Percentiles rank a stretch among this genome's conserved stretches.
Evolutionary conservation across 257 asterid genomes (phyloP).

Genomic region (Solanum etuberosum): DNA sequence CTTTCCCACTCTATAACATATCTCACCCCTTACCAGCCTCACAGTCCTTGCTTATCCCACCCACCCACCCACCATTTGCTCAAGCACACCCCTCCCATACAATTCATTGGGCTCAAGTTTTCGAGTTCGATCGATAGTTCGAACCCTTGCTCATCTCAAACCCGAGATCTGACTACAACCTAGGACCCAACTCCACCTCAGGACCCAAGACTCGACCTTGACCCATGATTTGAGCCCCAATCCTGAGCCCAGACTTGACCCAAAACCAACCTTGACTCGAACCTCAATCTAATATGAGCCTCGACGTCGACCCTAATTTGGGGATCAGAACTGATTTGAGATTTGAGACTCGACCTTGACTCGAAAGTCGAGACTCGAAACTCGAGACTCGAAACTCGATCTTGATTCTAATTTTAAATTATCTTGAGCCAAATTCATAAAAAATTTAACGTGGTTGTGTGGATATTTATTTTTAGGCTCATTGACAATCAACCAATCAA

Average conservation of each 20-base stretch:
- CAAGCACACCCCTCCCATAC: not conserved
- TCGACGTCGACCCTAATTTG: too few relatives aligned
- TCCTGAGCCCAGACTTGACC: too few relatives aligned
- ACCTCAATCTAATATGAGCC: too few relatives aligned
- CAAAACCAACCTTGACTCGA: not conserved
- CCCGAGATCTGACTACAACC: not conserved
- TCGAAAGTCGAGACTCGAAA: too few relatives aligned
- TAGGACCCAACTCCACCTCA: too few relatives aligned
- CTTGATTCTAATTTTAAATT: not conserved
- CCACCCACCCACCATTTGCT: too few relatives aligned
- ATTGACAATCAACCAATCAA: not conserved
- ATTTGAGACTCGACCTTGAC: not conserved
- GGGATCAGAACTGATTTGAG: too few relatives aligned
- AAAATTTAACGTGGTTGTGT: fast-evolving
- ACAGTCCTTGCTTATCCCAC: too few relatives aligned
- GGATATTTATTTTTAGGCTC: not conserved
- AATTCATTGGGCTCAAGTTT: not conserved
- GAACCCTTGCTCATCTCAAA: not conserved
- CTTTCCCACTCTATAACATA: not conserved
- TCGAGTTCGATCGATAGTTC: not conserved
- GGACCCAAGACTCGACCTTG: too few relatives aligned
- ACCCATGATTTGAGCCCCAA: too few relatives aligned
- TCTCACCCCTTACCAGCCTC: not conserved
- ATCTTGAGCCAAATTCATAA: not conserved
- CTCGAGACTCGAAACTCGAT: not conserved